phyloP scores from a whole-genome alignment of 2,329 filamentous ascomycete genomes.

The Domatiomyces globalis region DNA sequence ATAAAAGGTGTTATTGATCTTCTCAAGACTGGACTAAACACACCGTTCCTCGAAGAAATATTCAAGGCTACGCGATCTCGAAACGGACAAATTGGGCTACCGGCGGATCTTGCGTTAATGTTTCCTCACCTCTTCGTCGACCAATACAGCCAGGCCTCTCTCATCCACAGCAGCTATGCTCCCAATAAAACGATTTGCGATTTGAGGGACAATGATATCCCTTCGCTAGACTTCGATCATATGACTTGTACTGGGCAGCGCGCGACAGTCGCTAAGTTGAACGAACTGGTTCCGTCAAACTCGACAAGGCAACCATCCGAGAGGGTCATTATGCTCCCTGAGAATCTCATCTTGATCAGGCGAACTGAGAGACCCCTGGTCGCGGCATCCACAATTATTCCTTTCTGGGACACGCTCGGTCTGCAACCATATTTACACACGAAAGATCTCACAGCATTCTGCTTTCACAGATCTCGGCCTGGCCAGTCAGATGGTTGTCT shows the following conservation, averaged over 20 bases:
- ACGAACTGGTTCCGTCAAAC: neutral
- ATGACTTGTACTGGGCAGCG: neutral
- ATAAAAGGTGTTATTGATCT: neutral
- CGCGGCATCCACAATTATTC: constrained; percentile 40
- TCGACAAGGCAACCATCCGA: neutral
- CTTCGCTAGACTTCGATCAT: neutral
- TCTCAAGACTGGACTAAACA: neutral
- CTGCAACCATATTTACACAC: constrained; percentile 41
- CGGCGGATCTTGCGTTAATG: neutral
- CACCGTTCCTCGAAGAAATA: neutral
- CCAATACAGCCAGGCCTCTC: constrained; percentile 30
- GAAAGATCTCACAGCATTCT: constrained; percentile 45
- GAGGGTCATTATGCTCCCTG: constrained; percentile 28
- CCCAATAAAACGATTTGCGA: neutral
- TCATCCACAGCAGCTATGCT: constrained; percentile 10
- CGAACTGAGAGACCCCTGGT: constrained; percentile 41
- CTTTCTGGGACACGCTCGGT: constrained; percentile 49
- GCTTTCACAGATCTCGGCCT: constrained; percentile 38
- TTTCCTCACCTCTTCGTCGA: constrained; percentile 14
- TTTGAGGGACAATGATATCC: neutral
- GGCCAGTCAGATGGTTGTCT: constrained; percentile 33
- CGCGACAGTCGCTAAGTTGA: neutral
- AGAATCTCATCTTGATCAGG: constrained; percentile 41
- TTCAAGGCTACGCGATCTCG: neutral
- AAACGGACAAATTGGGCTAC: neutral